Percentiles rank a stretch among this genome's conserved stretches.
phyloP scores from a whole-genome alignment of 2,329 filamentous ascomycete genomes.

The Botrytis paeoniae region DNA sequence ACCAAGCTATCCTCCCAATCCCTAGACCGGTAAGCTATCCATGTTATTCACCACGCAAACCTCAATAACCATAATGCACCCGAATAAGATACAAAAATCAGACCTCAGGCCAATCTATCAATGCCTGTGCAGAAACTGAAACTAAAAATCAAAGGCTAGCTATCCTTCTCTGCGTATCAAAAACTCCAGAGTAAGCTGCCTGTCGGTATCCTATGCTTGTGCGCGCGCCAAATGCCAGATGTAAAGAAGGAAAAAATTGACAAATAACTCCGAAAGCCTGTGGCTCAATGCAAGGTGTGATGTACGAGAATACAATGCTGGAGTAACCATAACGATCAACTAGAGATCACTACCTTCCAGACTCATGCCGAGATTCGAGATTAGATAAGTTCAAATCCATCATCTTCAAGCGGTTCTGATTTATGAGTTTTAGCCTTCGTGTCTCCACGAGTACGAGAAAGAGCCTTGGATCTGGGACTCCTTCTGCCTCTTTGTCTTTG shows the following conservation, averaged over 20 bases:
- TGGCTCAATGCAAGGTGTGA: constrained; percentile 2
- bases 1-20: constrained; percentile 21
- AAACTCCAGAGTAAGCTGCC: constrained; percentile 18
- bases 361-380: neutral
- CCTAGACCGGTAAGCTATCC: constrained; percentile 17
- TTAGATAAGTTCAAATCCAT: constrained; percentile 38
- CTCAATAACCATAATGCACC: constrained; percentile 13
- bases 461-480: constrained; percentile 33
- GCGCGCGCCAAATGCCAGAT: neutral
- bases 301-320: constrained; percentile 2
- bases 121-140: constrained; percentile 5
- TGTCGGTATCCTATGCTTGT: constrained; percentile 7
- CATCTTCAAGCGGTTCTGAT: constrained; percentile 32
- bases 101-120: neutral
- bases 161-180: constrained; percentile 19
- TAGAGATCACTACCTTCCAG: neutral
- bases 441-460: constrained; percentile 6
- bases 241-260: neutral
- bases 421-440: constrained; percentile 13
- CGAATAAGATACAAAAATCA: neutral
- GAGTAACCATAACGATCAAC: neutral
- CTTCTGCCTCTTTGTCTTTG: constrained; percentile 31
- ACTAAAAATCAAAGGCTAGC: constrained; percentile 17
- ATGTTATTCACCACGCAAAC: constrained; percentile 8
- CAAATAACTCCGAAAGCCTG: neutral